Conservation (phyloP, 305 asterid genomes). For the Fraxinus paxiana region DNA sequence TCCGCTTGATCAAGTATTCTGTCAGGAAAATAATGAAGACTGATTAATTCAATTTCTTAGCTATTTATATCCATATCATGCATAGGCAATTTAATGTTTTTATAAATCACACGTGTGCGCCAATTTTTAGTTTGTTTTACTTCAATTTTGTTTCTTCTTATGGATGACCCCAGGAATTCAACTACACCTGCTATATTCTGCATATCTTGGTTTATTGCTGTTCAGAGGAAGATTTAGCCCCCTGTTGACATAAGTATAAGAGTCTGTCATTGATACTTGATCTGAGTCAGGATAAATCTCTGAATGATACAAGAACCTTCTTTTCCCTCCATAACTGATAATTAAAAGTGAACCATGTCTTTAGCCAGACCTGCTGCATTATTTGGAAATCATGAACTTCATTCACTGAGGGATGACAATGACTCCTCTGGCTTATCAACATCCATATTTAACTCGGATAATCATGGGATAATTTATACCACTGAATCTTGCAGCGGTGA, state of each 20-base stretch:
- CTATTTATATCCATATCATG: background rate
- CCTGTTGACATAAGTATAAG: background rate
- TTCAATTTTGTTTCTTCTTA: background rate
- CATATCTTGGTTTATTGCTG: background rate
- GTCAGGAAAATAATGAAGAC: background rate
- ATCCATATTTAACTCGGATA: conserved; percentile 42
- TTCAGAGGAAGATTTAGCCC: conserved; percentile 14
- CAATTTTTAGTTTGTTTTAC: background rate
- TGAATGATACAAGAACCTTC: background rate
- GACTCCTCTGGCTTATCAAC: conserved; percentile 35
- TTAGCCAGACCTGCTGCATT: conserved; percentile 53
- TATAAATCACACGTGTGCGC: background rate
- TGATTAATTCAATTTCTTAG: background rate
- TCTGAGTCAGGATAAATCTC: background rate
- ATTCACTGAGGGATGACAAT: conserved; percentile 41
- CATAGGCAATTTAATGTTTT: background rate
- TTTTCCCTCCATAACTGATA: background rate
- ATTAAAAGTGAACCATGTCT: conserved; percentile 50
- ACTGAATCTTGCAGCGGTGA: conserved; percentile 51
- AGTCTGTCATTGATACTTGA: background rate
- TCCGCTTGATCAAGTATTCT: background rate
- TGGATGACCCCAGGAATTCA: conserved; percentile 17
- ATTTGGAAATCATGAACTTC: conserved; percentile 42
- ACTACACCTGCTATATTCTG: background rate
- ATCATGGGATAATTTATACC: conserved; percentile 39